Evolutionary conservation across 495 filamentous ascomycete species (phyloP).

Genomic region (Bryoglossum gracile): DNA sequence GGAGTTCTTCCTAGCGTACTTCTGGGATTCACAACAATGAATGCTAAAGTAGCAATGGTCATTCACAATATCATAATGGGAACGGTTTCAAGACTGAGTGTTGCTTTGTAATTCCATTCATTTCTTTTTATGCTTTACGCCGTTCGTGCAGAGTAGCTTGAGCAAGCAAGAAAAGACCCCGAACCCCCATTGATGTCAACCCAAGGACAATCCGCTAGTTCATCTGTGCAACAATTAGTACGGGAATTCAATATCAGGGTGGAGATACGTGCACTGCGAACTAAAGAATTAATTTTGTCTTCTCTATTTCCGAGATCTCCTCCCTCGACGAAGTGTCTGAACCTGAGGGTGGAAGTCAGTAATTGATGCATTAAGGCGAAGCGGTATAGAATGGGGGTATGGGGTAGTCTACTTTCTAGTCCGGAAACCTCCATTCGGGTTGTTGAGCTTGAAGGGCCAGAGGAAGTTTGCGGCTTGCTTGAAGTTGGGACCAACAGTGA

Average conservation of each 20-base stretch:
- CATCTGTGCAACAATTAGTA: too few relatives aligned
- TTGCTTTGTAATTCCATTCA: conserved; percentile 10
- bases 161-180: conserved; percentile 11
- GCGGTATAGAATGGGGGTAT: conserved; percentile 84
- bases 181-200: neutral
- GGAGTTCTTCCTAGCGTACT: too few relatives aligned
- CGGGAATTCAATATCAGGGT: too few relatives aligned
- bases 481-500: conserved; percentile 98
- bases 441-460: conserved; percentile 99
- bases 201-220: conserved; percentile 60
- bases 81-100: too few relatives aligned
- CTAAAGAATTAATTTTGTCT: conserved; percentile 94
- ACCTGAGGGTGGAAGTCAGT: neutral
- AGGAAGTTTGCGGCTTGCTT: conserved; percentile 99
- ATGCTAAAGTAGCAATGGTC: too few relatives aligned
- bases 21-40: too few relatives aligned
- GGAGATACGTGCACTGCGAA: too few relatives aligned
- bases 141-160: conserved; percentile 12
- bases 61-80: too few relatives aligned
- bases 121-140: conserved; percentile 12
- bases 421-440: conserved; percentile 93
- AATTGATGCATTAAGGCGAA: neutral
- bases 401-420: too few relatives aligned
- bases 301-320: conserved; percentile 97
- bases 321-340: neutral